These are phyloP conservation scores for Sphaerulina populicola DNA, from an alignment of 2,329 filamentous ascomycete species.

Conservation along the genomic window DNA sequence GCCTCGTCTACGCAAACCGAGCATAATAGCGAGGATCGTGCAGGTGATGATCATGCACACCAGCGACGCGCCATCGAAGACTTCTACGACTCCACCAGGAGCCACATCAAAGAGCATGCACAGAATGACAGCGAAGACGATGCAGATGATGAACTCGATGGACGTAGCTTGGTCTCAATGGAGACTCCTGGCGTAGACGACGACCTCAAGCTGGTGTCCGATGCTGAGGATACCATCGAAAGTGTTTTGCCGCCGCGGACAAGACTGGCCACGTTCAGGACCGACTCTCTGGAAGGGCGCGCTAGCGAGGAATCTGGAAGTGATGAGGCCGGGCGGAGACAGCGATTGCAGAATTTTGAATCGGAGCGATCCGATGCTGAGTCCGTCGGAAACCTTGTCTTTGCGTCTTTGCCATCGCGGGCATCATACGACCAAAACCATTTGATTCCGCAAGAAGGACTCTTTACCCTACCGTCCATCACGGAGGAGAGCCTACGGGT, in stretches of 20 bases:
- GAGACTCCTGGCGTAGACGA: not conserved
- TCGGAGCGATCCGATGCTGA: not conserved
- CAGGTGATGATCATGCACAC: conserved; percentile 4
- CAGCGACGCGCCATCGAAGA: conserved; percentile 6
- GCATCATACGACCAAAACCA: not conserved
- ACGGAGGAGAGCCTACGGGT: conserved; percentile 4
- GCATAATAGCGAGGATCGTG: not conserved
- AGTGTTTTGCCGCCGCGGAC: not conserved
- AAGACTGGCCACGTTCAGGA: not conserved
- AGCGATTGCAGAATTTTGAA: not conserved
- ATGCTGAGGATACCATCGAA: not conserved
- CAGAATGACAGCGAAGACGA: not conserved
- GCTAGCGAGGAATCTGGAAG: not conserved
- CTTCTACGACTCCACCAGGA: conserved; percentile 2
- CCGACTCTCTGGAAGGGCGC: not conserved
- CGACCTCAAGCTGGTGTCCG: not conserved
- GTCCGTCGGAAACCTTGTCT: not conserved
- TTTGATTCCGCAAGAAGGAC: not conserved
- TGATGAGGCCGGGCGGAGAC: not conserved
- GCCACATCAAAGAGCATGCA: not conserved
- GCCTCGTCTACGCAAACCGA: not conserved
- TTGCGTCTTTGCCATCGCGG: not conserved
- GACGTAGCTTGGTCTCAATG: not conserved
- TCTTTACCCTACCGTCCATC: conserved; percentile 2
- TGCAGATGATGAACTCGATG: not conserved